A percentile compares a stretch with the other conserved stretches of the same genome.
Conservation (phyloP, 495 filamentous ascomycete genomes). For the Aspergillus carlsbadensis region DNA sequence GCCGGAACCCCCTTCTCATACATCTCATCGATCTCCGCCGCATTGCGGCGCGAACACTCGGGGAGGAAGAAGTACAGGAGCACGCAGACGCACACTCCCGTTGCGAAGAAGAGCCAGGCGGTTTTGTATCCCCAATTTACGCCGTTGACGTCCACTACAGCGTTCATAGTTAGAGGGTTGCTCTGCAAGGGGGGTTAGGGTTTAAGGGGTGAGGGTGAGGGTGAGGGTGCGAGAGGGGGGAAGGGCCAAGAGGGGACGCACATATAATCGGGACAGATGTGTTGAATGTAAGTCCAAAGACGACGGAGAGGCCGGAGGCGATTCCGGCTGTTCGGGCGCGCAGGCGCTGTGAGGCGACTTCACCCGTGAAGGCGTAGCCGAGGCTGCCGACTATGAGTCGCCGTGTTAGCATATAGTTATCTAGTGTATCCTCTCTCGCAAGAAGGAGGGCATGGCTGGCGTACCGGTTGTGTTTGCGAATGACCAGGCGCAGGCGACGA, state of each 20-base stretch:
- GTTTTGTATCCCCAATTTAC: background rate
- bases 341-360: background rate
- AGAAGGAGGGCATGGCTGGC: too few species aligned
- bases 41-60: background rate
- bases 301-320: background rate
- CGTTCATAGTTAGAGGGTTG: background rate
- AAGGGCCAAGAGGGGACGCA: too few species aligned
- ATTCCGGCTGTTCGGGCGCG: background rate
- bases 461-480: slow-evolving; percentile 1
- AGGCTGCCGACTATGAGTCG: background rate
- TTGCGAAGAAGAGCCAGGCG: slow-evolving; percentile 1
- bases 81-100: background rate
- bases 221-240: too few species aligned
- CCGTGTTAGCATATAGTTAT: too few species aligned
- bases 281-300: background rate
- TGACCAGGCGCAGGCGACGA: background rate
- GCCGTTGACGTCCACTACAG: background rate
- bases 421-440: too few species aligned
- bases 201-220: too few species aligned
- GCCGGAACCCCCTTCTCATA: background rate
- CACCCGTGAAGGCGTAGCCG: background rate
- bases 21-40: background rate
- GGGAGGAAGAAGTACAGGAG: background rate
- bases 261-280: background rate
- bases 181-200: too few species aligned